Base-by-base conservation (phyloP, 768 basidiomycete genomes). In the Phylloporus arenicola region DNA sequence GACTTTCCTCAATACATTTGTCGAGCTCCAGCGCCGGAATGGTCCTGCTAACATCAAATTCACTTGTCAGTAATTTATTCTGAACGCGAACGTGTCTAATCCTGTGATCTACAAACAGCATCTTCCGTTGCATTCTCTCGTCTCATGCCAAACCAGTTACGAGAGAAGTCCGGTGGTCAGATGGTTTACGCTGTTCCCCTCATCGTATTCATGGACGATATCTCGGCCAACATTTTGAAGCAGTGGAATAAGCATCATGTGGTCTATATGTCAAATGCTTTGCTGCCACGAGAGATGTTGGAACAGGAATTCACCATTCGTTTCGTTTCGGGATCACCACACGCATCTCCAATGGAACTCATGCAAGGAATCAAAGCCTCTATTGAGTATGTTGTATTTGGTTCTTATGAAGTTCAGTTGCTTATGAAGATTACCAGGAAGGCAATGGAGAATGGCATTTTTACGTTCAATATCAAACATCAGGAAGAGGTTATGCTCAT, bases 211-310 rank as follows among this genome's bases (percentile, higher is more conserved):
- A 63, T 70, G 41, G 70, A 73, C 24, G 66, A 73, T 39, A 57
- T 73, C 0, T 73, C 64, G 0, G 71, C 62, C 0, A 72, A 72
- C 31, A 46, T 55, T 2, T 68, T 57, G 4, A 73, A 70, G 35
- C 70, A 71, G 20, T 74, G 69, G 65, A 70, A 74, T 29, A 68
- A 68, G 29, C 68, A 73, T 29, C 62, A 68, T 9, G 53, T 62
- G 0, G 45, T 63, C 0, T 75, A 73, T 20, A 53, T 70, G 45
- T 69, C 61, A 0, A 71, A 73, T 51, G 67, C 45, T 0, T 51
- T 41, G 8, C 31, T 75, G 1, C 69, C 69, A 3, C 52, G 58
- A 0, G 27, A 59, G 25, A 57, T 63, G 22, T 35, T 74, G 0
- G 64, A 75, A 33, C 63, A 70, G 27, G 67, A 69, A 33, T 65